Evolutionary conservation across 2,329 filamentous ascomycete species (phyloP).

Genomic region (Bretziella fagacearum): DNA sequence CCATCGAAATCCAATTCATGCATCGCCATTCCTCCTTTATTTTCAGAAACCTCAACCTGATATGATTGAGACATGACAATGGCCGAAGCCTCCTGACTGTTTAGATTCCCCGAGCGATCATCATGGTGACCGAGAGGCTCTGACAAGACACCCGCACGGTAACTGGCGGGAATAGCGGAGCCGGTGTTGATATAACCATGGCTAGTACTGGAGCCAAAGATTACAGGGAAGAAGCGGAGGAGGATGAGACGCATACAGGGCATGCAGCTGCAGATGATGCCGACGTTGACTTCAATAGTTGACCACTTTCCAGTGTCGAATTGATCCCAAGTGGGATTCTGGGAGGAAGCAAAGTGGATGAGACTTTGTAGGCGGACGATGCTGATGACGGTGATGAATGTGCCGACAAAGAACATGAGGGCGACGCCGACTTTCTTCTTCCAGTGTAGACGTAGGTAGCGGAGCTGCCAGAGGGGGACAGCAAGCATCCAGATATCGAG

Average conservation of each 20-base stretch:
- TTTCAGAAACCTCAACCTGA: constrained; percentile 3
- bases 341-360: constrained; percentile 17
- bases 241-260: constrained; percentile 19
- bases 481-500: constrained; percentile 36
- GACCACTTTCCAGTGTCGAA: constrained; percentile 19
- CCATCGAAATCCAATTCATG: not conserved
- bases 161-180: not conserved
- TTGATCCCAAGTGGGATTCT: constrained; percentile 19
- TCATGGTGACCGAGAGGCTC: not conserved
- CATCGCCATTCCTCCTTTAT: not conserved
- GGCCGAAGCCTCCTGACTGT: constrained; percentile 3
- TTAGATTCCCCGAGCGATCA: not conserved
- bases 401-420: constrained; percentile 34
- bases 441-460: constrained; percentile 27
- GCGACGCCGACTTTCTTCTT: constrained; percentile 32
- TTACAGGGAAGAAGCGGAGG: constrained; percentile 16
- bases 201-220: constrained; percentile 9
- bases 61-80: constrained; percentile 11
- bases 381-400: constrained; percentile 22
- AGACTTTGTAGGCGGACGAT: constrained; percentile 17
- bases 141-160: not conserved
- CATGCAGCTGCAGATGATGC: constrained; percentile 21
- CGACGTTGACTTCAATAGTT: constrained; percentile 20
- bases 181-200: not conserved
- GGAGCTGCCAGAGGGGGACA: constrained; percentile 31